These are phyloP conservation scores for Rhizopogon rudus DNA, from an alignment of 768 basidiomycete species.

Conservation along the genomic window DNA sequence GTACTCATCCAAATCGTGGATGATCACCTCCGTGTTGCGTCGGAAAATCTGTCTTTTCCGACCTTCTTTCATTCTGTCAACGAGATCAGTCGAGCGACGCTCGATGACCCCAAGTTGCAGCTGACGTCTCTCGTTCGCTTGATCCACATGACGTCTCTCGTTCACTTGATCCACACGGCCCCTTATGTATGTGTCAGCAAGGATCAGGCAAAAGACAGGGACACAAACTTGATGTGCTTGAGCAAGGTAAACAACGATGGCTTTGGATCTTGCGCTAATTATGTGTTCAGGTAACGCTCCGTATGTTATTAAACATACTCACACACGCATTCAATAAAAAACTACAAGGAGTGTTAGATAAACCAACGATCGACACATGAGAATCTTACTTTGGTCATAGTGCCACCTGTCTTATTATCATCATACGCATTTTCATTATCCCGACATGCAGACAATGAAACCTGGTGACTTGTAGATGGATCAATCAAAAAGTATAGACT, in stretches of 20 bases:
- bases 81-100: slow-evolving; percentile 11
- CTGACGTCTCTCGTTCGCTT: slow-evolving; percentile 11
- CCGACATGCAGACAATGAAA: slow-evolving; percentile 24
- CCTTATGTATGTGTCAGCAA: slow-evolving; percentile 5
- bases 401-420: slow-evolving; percentile 8
- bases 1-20: slow-evolving; percentile 4
- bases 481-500: neutral
- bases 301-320: neutral
- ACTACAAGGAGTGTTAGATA: slow-evolving; percentile 11
- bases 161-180: slow-evolving; percentile 13
- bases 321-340: slow-evolving; percentile 24
- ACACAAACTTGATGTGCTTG: slow-evolving; percentile 18
- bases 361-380: neutral
- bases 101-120: slow-evolving; percentile 1
- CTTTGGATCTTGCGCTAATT: slow-evolving; percentile 13
- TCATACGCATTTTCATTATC: slow-evolving; percentile 21
- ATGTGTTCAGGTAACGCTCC: neutral
- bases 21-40: slow-evolving; percentile 9
- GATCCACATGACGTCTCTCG: slow-evolving; percentile 13
- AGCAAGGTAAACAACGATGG: slow-evolving; percentile 21
- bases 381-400: slow-evolving; percentile 18
- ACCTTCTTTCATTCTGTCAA: neutral
- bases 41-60: slow-evolving; percentile 8
- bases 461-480: slow-evolving; percentile 4
- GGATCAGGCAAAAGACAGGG: neutral